Evolutionary conservation across 2,329 filamentous ascomycete genomes (phyloP).

Genomic region (Talaromyces sp.): DNA sequence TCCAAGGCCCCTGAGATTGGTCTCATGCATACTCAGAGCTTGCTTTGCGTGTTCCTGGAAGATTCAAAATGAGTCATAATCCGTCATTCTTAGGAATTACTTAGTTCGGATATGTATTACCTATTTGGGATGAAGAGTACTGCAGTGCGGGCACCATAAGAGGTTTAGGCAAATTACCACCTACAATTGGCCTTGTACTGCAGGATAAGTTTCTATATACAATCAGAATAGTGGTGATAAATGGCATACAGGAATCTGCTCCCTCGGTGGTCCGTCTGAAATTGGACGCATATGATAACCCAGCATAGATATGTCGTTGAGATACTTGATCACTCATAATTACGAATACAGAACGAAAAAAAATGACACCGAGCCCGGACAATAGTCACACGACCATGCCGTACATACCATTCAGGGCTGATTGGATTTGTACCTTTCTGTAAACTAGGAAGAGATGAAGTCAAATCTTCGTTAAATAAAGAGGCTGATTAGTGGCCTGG

Average conservation of each 20-base stretch:
- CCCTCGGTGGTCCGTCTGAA: neutral
- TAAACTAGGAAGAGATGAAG: neutral
- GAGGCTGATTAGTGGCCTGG: no score
- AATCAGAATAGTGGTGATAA: neutral
- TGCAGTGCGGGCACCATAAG: slow-evolving; percentile 1
- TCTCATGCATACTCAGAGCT: neutral
- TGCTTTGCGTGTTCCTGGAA: neutral
- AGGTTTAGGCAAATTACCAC: neutral
- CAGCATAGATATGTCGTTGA: neutral
- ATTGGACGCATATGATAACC: neutral
- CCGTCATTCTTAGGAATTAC: neutral
- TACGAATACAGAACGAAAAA: neutral
- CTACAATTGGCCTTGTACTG: neutral
- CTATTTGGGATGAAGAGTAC: neutral
- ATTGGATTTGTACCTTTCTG: neutral
- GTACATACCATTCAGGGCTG: neutral
- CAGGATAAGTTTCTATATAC: neutral
- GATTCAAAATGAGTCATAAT: slow-evolving; percentile 9
- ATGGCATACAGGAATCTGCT: neutral
- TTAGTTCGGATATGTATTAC: neutral
- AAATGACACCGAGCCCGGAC: neutral
- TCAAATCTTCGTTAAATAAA: neutral
- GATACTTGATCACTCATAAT: neutral
- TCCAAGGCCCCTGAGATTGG: neutral
- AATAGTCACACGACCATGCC: neutral